Evolutionary conservation across 1,284 basidiomycete genomes (phyloP), one percentile per base, ranked within the genome.

Genomic region (Leccinum huronense): DNA sequence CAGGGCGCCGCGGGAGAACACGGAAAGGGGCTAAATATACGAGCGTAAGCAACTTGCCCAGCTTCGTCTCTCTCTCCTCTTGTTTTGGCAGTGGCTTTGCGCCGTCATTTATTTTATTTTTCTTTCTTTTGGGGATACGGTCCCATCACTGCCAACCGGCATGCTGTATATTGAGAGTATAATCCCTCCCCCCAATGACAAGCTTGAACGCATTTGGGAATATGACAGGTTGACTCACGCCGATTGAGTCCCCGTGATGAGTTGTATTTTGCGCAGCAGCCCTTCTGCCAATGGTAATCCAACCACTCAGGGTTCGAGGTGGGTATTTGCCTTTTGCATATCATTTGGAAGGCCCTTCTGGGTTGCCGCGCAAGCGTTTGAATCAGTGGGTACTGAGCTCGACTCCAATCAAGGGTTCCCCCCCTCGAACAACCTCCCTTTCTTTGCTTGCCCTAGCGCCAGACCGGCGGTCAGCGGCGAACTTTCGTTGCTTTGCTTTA

Each of bases 281-380:
- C 8, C n/a, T 31, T 71, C 54, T 62, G 23, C 23, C 23, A 23
- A 23, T 23, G 54, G 23, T 48, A 54, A 57, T 60, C 58, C 62
- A 62, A 57, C 59, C 58, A 51, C 60, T 65, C 64, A 76, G 73
- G 70, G 72, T 60, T 73, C 51, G 53, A 23, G 45, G 45, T 48
- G 45, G 45, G 45, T 48, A 48, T 48, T 48, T 48, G 19, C 45
- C 45, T 48, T 23, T 48, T 19, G 45, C 6, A 19, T 11, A 48
- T 48, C 45, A 23, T 48, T 14, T n/a, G 10, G 23, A 6, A 23
- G 19, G 19, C 0, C 45, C 45, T 48, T 48, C 45, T 23, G 45
- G 45, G 38, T 61, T 64, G 58, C 58, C 58, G 62, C 55, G 8
- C 16, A 40, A 56, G 38, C 27, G 51, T 53, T 31, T n/a, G 31